Conservation (phyloP, 2,329 filamentous ascomycete genomes). For the Fusarium xylarioides region DNA sequence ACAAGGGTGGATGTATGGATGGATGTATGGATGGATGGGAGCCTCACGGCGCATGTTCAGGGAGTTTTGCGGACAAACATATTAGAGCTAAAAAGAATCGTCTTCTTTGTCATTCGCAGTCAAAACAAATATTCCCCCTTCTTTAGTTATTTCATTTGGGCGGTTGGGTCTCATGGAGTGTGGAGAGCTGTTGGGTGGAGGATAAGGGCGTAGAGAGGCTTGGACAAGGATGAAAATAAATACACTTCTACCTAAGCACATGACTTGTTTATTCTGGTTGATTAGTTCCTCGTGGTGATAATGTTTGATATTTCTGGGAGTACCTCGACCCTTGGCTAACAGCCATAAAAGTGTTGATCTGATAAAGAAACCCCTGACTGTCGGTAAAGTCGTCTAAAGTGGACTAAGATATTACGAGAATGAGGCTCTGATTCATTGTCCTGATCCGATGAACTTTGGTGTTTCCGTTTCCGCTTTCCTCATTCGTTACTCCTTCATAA, state of each 20-base stretch:
- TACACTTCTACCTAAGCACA: conserved; percentile 10
- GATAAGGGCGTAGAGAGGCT: not conserved
- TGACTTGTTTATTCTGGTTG: not conserved
- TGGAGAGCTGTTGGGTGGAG: conserved; percentile 10
- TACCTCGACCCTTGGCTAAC: not conserved
- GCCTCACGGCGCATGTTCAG: conserved; percentile 44
- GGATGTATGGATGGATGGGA: conserved; percentile 20
- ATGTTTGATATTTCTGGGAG: not conserved
- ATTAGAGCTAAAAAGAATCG: conserved; percentile 44
- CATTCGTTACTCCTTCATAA: not conserved
- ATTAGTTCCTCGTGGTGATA: not conserved
- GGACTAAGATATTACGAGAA: not conserved
- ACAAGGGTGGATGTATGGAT: conserved; percentile 11
- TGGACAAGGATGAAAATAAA: conserved; percentile 26
- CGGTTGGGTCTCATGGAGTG: conserved; percentile 17
- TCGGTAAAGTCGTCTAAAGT: no score
- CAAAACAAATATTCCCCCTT: conserved; percentile 39
- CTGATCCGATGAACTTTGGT: not conserved
- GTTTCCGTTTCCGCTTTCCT: not conserved
- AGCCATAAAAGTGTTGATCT: not conserved
- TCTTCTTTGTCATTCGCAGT: conserved; percentile 41
- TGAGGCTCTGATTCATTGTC: not conserved
- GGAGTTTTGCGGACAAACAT: conserved; percentile 43
- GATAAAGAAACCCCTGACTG: not conserved
- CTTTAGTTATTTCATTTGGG: conserved; percentile 28